Conservation (phyloP, 129 eudicot genomes). For the Silybum marianum region DNA sequence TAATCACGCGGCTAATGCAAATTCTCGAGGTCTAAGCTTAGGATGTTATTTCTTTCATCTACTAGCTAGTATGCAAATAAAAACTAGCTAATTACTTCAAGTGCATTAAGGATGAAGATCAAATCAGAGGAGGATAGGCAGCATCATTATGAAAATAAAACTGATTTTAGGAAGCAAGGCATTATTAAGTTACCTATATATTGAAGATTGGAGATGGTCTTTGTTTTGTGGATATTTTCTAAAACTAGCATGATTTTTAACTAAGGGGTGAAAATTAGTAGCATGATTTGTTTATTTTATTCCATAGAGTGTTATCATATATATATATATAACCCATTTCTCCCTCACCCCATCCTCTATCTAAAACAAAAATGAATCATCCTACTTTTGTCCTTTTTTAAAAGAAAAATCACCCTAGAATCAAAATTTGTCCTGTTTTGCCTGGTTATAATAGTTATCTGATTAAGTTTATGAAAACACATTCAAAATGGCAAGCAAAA, state of each 20-base stretch:
- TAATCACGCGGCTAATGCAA: not conserved
- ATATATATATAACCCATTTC: no score
- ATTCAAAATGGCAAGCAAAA: no score
- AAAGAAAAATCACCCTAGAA: no score
- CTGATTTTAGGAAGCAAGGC: not conserved
- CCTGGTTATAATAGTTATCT: no score
- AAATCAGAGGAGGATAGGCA: not conserved
- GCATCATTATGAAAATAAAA: no score
- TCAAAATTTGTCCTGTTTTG: no score
- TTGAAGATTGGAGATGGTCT: not conserved
- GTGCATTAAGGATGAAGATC: not conserved
- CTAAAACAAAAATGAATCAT: not conserved
- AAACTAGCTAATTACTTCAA: not conserved
- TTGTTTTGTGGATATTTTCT: not conserved
- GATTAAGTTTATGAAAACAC: no score
- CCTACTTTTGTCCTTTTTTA: not conserved
- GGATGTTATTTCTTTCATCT: not conserved
- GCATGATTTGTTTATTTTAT: not conserved
- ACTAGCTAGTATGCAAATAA: not conserved
- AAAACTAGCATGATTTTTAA: not conserved
- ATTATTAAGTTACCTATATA: not conserved
- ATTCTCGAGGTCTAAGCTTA: not conserved
- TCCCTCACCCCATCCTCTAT: not conserved
- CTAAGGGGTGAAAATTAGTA: no score
- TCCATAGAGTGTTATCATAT: not conserved